phyloP scores from a whole-genome alignment of 805 yeast genomes.

The Candida arabinofermentans region DNA sequence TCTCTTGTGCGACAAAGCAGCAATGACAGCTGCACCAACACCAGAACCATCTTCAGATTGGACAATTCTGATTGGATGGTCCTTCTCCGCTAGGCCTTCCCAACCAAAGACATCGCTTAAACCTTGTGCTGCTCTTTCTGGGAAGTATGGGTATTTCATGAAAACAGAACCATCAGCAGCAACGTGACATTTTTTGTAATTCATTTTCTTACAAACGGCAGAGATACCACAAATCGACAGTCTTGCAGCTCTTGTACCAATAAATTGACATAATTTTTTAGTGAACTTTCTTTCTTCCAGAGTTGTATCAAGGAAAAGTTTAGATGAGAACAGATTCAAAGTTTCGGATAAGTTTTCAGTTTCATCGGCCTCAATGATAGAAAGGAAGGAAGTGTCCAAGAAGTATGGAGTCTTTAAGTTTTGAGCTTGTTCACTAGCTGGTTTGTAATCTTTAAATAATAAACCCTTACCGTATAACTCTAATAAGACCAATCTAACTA shows the following conservation, averaged over 20 bases:
- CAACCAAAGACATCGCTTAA: constrained; percentile 90
- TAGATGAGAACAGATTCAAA: constrained; percentile 56
- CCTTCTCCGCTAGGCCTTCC: constrained; percentile 40
- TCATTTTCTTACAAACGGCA: constrained; percentile 89
- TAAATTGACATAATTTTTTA: constrained; percentile 77
- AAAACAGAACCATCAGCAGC: constrained; percentile 98
- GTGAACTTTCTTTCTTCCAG: constrained; percentile 79
- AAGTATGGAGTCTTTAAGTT: constrained; percentile 63
- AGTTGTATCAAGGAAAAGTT: constrained; percentile 64
- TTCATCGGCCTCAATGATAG: constrained; percentile 85
- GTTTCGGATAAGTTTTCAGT: constrained; percentile 80
- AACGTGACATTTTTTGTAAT: constrained; percentile 71
- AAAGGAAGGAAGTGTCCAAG: constrained; percentile 87
- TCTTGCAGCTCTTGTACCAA: constrained; percentile 94
- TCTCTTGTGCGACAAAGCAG: constrained; percentile 87
- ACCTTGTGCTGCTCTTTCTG: constrained; percentile 89
- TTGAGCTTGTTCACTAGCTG: constrained; percentile 51
- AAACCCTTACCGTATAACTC: constrained; percentile 66
- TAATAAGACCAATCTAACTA: constrained; percentile 73
- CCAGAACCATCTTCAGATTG: constrained; percentile 99
- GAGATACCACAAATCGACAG: constrained; percentile 95
- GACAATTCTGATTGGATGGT: constrained; percentile 79
- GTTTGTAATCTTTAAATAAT: constrained; percentile 54
- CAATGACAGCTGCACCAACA: constrained; percentile 97
- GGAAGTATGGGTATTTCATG: constrained; percentile 91